Conservation (phyloP, 2,329 filamentous ascomycete genomes). For the Fonsecaea pugnacius region DNA sequence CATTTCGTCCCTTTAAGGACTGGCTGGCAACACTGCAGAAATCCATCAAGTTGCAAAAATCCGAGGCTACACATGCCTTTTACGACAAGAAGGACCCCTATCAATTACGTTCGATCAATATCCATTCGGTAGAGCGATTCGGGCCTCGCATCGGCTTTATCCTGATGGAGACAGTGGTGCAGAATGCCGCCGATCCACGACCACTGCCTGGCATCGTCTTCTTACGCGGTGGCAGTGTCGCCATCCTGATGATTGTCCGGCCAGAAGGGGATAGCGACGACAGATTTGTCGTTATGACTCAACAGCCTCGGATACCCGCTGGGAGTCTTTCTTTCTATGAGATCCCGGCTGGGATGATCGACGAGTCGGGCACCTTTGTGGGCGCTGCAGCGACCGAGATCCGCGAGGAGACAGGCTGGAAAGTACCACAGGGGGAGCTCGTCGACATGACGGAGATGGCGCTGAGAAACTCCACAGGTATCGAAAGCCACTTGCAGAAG, state of each 20-base stretch:
- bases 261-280: slow-evolving; percentile 44
- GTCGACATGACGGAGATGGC: slow-evolving; percentile 60
- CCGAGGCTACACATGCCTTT: slow-evolving; percentile 55
- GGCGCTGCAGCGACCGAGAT: slow-evolving; percentile 62
- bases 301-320: slow-evolving; percentile 62
- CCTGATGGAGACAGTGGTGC: slow-evolving; percentile 58
- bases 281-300: slow-evolving; percentile 58
- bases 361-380: slow-evolving; percentile 57
- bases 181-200: slow-evolving; percentile 55
- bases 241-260: slow-evolving; percentile 61
- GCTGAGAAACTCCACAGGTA: slow-evolving; percentile 24
- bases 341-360: slow-evolving; percentile 65
- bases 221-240: slow-evolving; percentile 61
- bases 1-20: slow-evolving; percentile 55
- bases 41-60: slow-evolving; percentile 52
- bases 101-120: slow-evolving; percentile 55
- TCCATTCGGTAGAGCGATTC: slow-evolving; percentile 62
- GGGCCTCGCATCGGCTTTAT: slow-evolving; percentile 58
- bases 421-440: slow-evolving; percentile 54
- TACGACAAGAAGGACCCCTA: slow-evolving; percentile 52
- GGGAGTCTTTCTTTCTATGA: slow-evolving; percentile 59
- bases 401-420: slow-evolving; percentile 59
- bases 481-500: slow-evolving; percentile 49
- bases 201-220: slow-evolving; percentile 60
- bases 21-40: slow-evolving; percentile 58